phyloP scores from a whole-genome alignment of 2,329 filamentous ascomycete genomes.

The Nothophoma quercina region DNA sequence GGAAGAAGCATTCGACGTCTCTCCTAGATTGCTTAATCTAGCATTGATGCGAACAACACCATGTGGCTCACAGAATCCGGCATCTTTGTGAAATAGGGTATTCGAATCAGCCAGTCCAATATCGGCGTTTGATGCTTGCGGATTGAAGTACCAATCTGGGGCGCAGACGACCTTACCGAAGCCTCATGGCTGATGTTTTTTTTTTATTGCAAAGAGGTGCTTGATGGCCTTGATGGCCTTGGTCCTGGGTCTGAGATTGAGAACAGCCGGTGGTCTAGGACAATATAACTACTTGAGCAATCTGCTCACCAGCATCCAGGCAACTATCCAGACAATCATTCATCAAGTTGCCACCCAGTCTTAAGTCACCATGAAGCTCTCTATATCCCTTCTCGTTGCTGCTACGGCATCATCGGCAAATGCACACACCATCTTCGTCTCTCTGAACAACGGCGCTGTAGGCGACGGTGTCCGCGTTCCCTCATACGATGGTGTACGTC shows the following conservation, averaged over 20 bases:
- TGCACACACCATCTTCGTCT: slow-evolving; percentile 62
- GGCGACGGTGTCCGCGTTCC: slow-evolving; percentile 62
- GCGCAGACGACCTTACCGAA: slow-evolving; percentile 1
- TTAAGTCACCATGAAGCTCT: slow-evolving; percentile 44
- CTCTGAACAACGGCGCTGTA: slow-evolving; percentile 56
- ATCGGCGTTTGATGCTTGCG: background rate
- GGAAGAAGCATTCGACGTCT: slow-evolving; percentile 5
- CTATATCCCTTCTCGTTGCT: slow-evolving; percentile 33
- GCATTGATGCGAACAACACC: slow-evolving; percentile 1
- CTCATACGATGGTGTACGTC: slow-evolving; percentile 42
- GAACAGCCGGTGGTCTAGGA: background rate
- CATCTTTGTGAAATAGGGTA: background rate
- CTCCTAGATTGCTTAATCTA: slow-evolving; percentile 12
- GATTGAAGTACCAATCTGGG: background rate
- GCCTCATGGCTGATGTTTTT: background rate
- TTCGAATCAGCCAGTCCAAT: background rate
- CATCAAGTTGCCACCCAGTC: no score
- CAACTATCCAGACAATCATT: slow-evolving; percentile 1
- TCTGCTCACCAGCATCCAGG: slow-evolving; percentile 2
- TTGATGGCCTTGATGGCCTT: background rate
- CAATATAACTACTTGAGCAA: slow-evolving; percentile 2
- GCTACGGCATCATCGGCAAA: slow-evolving; percentile 47
- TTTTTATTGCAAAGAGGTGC: slow-evolving; percentile 4
- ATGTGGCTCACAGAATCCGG: slow-evolving; percentile 3
- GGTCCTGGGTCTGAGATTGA: background rate